These are phyloP conservation scores for Akebia trifoliata DNA, from an alignment of 164 flowering plant genomes.

Conservation along the genomic window DNA sequence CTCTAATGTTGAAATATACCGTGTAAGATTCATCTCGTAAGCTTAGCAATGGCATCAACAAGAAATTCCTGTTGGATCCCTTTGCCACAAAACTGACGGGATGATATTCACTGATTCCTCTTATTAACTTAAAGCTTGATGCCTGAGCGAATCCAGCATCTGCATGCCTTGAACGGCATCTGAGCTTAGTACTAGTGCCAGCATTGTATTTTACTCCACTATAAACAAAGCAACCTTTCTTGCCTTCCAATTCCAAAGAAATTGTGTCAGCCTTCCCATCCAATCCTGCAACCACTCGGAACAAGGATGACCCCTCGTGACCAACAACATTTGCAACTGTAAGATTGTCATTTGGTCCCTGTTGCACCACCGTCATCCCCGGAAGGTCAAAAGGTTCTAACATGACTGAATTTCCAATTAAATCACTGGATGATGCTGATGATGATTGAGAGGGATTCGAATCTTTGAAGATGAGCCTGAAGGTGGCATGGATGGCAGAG, in stretches of 20 bases:
- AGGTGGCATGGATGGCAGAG: conserved; percentile 59
- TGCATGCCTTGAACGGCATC: conserved; percentile 28
- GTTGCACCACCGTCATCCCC: conserved; percentile 18
- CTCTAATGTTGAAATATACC: conserved; percentile 54
- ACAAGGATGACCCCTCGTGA: conserved; percentile 22
- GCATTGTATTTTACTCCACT: conserved; percentile 20
- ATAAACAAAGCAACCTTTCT: conserved; percentile 38
- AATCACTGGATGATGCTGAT: conserved; percentile 16
- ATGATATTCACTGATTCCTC: conserved; percentile 61
- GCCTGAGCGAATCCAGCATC: conserved; percentile 30
- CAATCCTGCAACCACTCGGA: conserved; percentile 49
- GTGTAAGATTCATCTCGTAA: conserved; percentile 70
- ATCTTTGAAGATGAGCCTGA: conserved; percentile 48
- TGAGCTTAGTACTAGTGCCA: conserved; percentile 32
- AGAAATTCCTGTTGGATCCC: conserved; percentile 56
- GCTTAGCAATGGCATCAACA: conserved; percentile 64
- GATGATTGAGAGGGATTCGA: conserved; percentile 12
- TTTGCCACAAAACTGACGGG: conserved; percentile 79
- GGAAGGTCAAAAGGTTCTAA: conserved; percentile 32
- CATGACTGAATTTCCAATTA: conserved; percentile 26
- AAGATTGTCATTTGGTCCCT: conserved; percentile 17
- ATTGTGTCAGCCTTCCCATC: conserved; percentile 37
- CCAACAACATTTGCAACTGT: conserved; percentile 2
- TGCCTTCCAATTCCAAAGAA: conserved; percentile 42
- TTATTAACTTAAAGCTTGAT: conserved; percentile 45